phyloP scores from a whole-genome alignment of 169 alveolate species.

The Cryptosporidium parvum region DNA sequence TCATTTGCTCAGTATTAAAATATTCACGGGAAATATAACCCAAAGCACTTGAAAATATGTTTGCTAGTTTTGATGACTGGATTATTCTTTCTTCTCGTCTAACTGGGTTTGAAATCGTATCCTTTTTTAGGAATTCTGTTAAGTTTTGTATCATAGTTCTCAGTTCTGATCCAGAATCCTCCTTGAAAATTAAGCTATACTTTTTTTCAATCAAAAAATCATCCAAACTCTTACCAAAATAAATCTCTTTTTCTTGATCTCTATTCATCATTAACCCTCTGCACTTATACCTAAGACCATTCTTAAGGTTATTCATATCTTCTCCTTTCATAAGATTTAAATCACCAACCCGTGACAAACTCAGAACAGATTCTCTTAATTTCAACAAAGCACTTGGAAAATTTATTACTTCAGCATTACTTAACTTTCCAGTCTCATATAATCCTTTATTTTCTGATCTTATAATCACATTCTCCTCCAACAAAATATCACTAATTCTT shows the following conservation, averaged over 20 bases:
- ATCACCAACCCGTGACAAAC: not conserved
- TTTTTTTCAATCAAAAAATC: not conserved
- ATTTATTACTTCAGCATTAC: slow-evolving; percentile 22
- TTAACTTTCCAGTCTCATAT: not conserved
- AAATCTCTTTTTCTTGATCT: slow-evolving; percentile 13
- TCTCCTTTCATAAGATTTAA: not conserved
- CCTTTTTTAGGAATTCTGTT: not conserved
- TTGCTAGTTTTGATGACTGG: not conserved
- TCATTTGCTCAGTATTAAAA: slow-evolving; percentile 33
- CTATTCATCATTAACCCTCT: not conserved
- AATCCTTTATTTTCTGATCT: not conserved
- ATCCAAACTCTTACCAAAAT: not conserved
- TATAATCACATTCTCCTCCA: slow-evolving; percentile 18
- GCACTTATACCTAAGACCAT: not conserved
- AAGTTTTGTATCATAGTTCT: slow-evolving; percentile 6
- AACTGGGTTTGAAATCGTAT: not conserved
- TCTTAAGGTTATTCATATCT: not conserved
- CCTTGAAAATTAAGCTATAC: not conserved
- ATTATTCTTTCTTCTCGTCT: not conserved
- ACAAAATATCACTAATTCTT: slow-evolving; percentile 39
- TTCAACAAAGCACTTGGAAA: slow-evolving; percentile 40
- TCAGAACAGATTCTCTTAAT: slow-evolving; percentile 30
- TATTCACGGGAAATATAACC: slow-evolving; percentile 6
- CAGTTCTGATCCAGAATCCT: slow-evolving; percentile 23
- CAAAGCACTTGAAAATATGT: not conserved